Conservation (phyloP, 805 yeast genomes). For the Ogataea haglerorum region DNA sequence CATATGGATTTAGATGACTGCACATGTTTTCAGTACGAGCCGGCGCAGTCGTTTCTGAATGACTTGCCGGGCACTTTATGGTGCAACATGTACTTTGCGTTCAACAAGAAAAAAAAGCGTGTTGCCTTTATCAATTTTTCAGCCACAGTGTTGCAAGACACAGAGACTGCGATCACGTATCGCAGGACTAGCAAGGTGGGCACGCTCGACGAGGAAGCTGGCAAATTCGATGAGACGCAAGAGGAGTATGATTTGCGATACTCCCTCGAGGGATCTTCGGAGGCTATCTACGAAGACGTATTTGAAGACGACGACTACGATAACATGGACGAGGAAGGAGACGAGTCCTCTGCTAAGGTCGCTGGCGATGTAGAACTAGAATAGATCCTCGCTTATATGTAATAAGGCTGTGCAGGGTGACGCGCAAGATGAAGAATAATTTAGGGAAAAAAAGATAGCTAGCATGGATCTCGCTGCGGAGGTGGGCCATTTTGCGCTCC, state of each 20-base stretch:
- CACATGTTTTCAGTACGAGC: conserved; percentile 60
- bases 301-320: conserved; percentile 40
- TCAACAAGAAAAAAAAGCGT: conserved; percentile 85
- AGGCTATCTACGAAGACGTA: conserved; percentile 32
- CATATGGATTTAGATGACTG: conserved; percentile 74
- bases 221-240: conserved; percentile 30
- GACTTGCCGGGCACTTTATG: conserved; percentile 60
- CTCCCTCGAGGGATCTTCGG: conserved; percentile 18
- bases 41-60: conserved; percentile 61
- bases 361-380: conserved; percentile 40
- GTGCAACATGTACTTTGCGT: conserved; percentile 87
- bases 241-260: conserved; percentile 37
- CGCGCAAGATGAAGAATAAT: conserved; percentile 1
- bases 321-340: conserved; percentile 32
- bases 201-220: conserved; percentile 30
- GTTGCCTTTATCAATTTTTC: conserved; percentile 82
- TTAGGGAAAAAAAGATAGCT: neutral
- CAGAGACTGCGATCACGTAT: conserved; percentile 30
- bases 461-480: conserved; percentile 21
- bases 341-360: conserved; percentile 19
- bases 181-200: conserved; percentile 34
- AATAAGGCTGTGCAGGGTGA: conserved; percentile 3
- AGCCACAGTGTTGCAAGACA: conserved; percentile 35
- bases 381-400: neutral
- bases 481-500: conserved; percentile 27